phyloP scores from a whole-genome alignment of 2,329 filamentous ascomycete species.

The Coniochaeta ligniaria region DNA sequence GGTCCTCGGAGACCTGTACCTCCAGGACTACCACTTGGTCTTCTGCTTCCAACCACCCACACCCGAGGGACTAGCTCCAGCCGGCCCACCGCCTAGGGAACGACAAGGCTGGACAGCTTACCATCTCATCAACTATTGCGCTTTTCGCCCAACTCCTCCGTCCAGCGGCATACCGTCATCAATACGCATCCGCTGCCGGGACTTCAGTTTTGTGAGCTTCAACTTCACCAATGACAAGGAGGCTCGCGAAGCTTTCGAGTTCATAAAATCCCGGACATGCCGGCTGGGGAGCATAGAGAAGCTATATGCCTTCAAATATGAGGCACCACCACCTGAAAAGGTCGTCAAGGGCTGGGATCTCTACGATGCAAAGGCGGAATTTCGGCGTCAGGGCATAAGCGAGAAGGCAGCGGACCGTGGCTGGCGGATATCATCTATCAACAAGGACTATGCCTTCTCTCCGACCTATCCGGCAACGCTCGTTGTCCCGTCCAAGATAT shows the following conservation, averaged over 20 bases:
- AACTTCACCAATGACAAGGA: conserved; percentile 70
- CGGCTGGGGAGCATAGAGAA: conserved; percentile 78
- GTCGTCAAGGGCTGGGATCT: conserved; percentile 73
- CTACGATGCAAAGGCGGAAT: conserved; percentile 83
- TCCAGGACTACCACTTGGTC: conserved; percentile 42
- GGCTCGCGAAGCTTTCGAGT: conserved; percentile 82
- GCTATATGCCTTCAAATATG: conserved; percentile 84
- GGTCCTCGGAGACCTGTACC: conserved; percentile 16
- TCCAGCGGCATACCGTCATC: conserved; percentile 66
- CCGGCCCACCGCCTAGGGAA: conserved; percentile 18
- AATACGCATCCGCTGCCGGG: conserved; percentile 81
- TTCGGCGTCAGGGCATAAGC: conserved; percentile 78
- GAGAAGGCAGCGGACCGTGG: conserved; percentile 69
- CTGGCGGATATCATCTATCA: conserved; percentile 89
- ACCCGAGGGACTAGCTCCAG: conserved; percentile 14
- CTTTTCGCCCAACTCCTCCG: conserved; percentile 65
- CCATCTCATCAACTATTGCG: conserved; percentile 80
- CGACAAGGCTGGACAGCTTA: conserved; percentile 90
- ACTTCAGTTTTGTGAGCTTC: conserved; percentile 91
- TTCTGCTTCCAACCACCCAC: conserved; percentile 34
- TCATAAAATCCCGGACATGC: conserved; percentile 73
- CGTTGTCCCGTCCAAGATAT: conserved; percentile 80
- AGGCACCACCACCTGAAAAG: conserved; percentile 65
- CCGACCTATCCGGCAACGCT: conserved; percentile 85
- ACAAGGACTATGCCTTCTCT: conserved; percentile 83